Conservation (phyloP, 768 basidiomycete species). For the Nidularia pulvinata region DNA sequence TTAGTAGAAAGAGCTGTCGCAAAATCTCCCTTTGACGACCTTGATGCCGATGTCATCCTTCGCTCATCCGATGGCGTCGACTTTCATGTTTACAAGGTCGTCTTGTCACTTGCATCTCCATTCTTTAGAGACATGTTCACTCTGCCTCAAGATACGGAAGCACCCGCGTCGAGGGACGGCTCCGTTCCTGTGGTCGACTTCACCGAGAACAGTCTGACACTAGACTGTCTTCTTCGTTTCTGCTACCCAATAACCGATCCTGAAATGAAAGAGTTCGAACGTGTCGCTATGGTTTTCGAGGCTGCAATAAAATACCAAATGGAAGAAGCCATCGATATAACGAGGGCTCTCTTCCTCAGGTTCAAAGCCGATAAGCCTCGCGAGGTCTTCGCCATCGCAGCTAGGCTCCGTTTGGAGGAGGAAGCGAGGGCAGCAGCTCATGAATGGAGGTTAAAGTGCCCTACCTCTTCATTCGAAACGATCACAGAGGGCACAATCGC, state of each 20-base stretch:
- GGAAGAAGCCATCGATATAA: not conserved
- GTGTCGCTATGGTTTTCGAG: not conserved
- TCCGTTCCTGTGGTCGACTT: not conserved
- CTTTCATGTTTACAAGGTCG: conserved; percentile 19
- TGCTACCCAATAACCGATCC: not conserved
- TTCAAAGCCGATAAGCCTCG: not conserved
- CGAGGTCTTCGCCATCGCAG: not conserved
- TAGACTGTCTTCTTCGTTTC: not conserved
- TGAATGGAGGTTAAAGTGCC: not conserved
- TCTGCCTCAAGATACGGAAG: conserved; percentile 7
- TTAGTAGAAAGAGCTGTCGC: too few species aligned
- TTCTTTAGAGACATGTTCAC: conserved; percentile 26
- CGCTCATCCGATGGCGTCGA: conserved; percentile 24
- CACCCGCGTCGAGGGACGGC: not conserved
- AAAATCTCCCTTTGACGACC: conserved; percentile 10
- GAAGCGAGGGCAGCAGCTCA: not conserved
- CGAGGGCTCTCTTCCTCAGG: not conserved
- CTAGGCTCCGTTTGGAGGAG: not conserved
- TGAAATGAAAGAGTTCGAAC: not conserved
- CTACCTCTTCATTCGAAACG: not conserved
- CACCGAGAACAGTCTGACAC: not conserved
- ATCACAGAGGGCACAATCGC: not conserved
- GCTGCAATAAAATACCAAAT: not conserved
- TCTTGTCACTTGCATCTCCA: conserved; percentile 24
- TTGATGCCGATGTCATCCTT: conserved; percentile 18